Conservation (phyloP, 2,329 filamentous ascomycete genomes). For the Trichoderma pleuroti region DNA sequence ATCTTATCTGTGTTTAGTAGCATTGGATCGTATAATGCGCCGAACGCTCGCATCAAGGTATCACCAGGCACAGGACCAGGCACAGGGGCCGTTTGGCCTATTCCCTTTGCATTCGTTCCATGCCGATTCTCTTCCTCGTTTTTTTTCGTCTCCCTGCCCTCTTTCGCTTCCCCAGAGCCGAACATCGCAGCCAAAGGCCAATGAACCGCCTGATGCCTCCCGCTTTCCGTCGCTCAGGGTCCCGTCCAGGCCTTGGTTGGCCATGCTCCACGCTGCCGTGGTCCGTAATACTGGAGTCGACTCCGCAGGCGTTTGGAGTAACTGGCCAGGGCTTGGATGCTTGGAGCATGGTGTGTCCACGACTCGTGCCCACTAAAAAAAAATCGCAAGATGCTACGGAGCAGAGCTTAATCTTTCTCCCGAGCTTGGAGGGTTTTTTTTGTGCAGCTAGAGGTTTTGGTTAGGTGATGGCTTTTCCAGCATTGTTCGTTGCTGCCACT, state of each 20-base stretch:
- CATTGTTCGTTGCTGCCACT: not conserved
- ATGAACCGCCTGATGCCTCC: not conserved
- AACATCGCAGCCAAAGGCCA: not conserved
- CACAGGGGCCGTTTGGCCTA: not conserved
- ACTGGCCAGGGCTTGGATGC: not conserved
- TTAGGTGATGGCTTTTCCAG: not conserved
- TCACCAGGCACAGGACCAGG: not conserved
- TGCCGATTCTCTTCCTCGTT: not conserved
- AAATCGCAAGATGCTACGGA: not conserved
- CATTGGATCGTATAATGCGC: not conserved
- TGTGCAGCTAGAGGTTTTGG: not conserved
- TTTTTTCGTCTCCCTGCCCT: not conserved
- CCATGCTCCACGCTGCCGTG: not conserved
- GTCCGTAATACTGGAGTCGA: slow-evolving; percentile 9
- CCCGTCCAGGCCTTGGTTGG: not conserved
- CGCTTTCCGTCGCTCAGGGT: not conserved
- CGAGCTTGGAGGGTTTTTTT: not conserved
- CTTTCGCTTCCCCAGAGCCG: not conserved
- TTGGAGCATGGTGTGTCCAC: slow-evolving; percentile 2
- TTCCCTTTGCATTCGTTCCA: too few relatives aligned
- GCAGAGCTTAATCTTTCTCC: slow-evolving; percentile 19
- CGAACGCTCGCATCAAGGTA: not conserved
- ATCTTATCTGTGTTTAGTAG: not conserved
- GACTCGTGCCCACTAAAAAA: slow-evolving; percentile 1
- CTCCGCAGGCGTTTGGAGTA: slow-evolving; percentile 5